Base-by-base conservation (phyloP, 352 stramenopile genomes). In the Phytophthora niederhauseri region DNA sequence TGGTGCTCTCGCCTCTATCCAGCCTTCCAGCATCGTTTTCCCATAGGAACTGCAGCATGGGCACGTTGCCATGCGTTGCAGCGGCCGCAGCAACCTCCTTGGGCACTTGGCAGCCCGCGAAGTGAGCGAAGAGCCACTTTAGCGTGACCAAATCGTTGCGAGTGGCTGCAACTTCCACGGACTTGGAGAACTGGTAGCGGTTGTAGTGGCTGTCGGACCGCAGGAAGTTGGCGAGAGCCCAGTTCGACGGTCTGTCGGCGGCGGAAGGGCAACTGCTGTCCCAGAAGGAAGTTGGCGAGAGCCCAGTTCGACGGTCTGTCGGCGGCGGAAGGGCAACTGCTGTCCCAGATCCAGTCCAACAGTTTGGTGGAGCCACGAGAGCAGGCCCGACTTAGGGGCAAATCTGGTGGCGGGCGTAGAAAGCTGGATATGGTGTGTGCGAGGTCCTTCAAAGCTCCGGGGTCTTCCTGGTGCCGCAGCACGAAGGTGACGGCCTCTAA, bases 291-390 rank as follows among this genome's bases (percentile, higher is more conserved):
- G 36, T 68, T 62, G 52, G 15, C 8, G 28, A 57, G 61, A 4
- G 28, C 50, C 52, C 61, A 68, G 20, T 3, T 56, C 3, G 51
- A 26, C 30, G 41, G n/a, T 26, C 51, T 24, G 24, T 54, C 6
- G 17, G 41, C 34, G 20, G 22, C n/a, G 19, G 59, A 52, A n/a
- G 49, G 43, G 24, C 59, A 53, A 17, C 59, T 59, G 4, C 5
- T 61, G 60, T 34, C 20, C 61, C 61, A 62, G 41, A 68, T 62
- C 43, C 53, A 56, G 20, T 62, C 52, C 15, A 68, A 43, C 7
- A 68, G 46, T n/a, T 45, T 26, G 28, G 31, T 52, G 38, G 43
- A 68, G 28, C 51, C 38, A 4, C 55, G 61, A 6, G 11, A 36
- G 22, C 61, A 68, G 14, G 52, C 61, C n/a, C 50, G 52, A 14